Evolutionary conservation across 257 asterid genomes (phyloP).

Genomic region (Penstemon davidsonii): DNA sequence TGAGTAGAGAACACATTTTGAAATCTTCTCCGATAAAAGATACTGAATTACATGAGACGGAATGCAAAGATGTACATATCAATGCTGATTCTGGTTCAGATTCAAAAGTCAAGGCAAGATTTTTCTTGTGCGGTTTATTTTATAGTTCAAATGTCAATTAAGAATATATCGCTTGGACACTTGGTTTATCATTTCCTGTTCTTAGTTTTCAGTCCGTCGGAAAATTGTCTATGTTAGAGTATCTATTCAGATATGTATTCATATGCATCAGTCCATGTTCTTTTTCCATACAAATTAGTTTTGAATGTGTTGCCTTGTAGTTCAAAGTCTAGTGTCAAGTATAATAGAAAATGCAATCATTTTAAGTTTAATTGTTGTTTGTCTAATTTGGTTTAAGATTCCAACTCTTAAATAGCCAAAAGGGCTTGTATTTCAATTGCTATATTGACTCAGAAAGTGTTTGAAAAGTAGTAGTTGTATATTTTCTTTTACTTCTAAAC

Average conservation of each 20-base stretch:
- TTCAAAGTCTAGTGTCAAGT: neutral
- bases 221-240: neutral
- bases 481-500: conserved; percentile 5
- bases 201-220: neutral
- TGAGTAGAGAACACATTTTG: conserved; percentile 36
- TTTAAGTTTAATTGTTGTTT: neutral
- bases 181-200: neutral
- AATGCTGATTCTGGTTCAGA: conserved; percentile 46
- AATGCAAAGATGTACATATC: conserved; percentile 75
- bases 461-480: neutral
- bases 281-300: conserved; percentile 1
- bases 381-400: neutral
- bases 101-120: conserved; percentile 47
- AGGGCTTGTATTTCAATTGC: conserved; percentile 12
- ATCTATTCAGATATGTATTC: neutral
- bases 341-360: conserved; percentile 4
- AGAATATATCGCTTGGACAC: neutral
- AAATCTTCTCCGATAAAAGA: conserved; percentile 41
- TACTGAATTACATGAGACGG: conserved; percentile 46
- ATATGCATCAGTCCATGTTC: conserved; percentile 3
- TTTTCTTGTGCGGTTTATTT: no score
- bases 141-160: neutral
- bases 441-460: conserved; percentile 7
- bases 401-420: neutral
- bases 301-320: neutral